These are phyloP conservation scores for Apiotrichum veenhuisii DNA, from an alignment of 1,284 basidiomycete species.

Conservation along the genomic window DNA sequence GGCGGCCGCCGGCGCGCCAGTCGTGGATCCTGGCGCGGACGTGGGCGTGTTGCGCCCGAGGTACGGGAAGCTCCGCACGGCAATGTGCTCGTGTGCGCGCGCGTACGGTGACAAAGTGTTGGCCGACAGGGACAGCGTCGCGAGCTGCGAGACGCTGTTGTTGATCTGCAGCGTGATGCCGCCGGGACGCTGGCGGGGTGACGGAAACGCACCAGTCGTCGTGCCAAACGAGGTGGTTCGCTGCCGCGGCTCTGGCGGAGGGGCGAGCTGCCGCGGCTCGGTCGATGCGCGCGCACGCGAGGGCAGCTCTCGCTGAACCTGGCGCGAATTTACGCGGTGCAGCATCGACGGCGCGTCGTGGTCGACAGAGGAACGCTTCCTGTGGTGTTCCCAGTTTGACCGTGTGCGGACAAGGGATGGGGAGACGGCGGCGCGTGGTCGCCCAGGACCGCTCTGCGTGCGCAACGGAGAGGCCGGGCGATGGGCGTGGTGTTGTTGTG, in stretches of 20 bases:
- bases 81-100: conserved; percentile 78
- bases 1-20: conserved; percentile 6
- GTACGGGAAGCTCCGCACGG: conserved; percentile 77
- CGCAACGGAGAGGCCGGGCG: conserved; percentile 1
- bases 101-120: conserved; percentile 90
- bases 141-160: conserved; percentile 73
- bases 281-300: neutral
- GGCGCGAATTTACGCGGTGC: neutral
- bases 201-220: neutral
- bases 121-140: conserved; percentile 76
- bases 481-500: conserved; percentile 1
- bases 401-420: conserved; percentile 15
- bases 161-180: conserved; percentile 68
- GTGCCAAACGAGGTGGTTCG: conserved; percentile 11
- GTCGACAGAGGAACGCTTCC: neutral
- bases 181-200: neutral
- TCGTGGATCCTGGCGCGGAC: conserved; percentile 28
- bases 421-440: neutral
- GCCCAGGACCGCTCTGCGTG: neutral
- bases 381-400: conserved; percentile 31
- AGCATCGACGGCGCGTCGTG: neutral
- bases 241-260: neutral
- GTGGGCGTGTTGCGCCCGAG: conserved; percentile 20
- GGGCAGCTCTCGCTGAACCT: neutral
- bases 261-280: neutral